Evolutionary conservation across 164 flowering plant species (phyloP).

Genomic region (Umbilicus rupestris): DNA sequence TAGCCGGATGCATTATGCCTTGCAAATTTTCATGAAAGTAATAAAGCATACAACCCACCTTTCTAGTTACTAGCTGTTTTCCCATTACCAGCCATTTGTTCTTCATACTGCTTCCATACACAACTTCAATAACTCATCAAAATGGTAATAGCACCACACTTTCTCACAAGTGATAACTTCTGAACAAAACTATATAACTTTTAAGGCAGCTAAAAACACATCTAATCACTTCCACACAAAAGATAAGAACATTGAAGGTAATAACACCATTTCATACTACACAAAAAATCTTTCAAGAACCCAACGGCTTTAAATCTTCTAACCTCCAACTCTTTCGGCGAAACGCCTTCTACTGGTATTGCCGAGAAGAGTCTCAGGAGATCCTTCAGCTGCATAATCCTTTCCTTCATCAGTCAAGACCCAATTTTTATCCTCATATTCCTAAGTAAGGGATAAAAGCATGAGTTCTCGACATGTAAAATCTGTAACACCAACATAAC

Average conservation of each 20-base stretch:
- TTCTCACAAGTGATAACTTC: background rate
- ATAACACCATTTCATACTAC: too few species aligned
- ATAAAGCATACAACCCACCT: conserved; percentile 33
- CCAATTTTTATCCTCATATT: conserved; percentile 74
- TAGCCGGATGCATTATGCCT: background rate
- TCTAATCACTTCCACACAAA: background rate
- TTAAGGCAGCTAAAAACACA: background rate
- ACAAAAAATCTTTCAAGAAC: background rate
- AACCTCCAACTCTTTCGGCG: conserved; percentile 64
- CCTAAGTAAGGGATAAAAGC: conserved; percentile 28
- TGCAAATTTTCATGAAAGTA: background rate
- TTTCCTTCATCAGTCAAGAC: conserved; percentile 75
- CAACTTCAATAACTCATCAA: background rate
- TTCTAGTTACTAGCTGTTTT: conserved; percentile 50
- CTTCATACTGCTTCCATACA: conserved; percentile 50
- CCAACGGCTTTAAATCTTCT: background rate
- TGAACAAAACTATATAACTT: background rate
- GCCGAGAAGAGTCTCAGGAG: conserved; percentile 78
- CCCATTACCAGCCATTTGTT: conserved; percentile 90
- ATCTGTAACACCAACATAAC: background rate
- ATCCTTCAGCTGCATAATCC: conserved; percentile 50
- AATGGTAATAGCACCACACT: background rate
- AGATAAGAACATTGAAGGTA: background rate
- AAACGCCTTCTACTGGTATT: conserved; percentile 74
- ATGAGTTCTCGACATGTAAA: background rate